A percentile compares a stretch with the other conserved stretches of the same genome.
Evolutionary conservation across 192 early-diverging fungal species (phyloP).

Genomic region (Entomortierella parvispora): DNA sequence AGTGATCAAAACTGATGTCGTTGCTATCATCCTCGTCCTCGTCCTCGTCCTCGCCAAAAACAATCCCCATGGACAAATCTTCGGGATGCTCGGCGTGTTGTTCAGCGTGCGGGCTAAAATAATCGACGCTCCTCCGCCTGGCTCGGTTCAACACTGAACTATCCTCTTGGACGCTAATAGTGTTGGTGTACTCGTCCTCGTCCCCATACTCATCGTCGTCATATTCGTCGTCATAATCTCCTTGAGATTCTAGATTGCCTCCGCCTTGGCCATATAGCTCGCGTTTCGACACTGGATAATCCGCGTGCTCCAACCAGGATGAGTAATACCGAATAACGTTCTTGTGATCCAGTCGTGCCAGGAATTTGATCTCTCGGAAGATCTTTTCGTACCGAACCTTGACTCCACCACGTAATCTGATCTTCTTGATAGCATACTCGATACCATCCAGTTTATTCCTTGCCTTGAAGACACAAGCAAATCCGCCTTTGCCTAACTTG

Average conservation of each 20-base stretch:
- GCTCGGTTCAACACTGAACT: background rate
- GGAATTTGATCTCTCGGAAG: slow-evolving; percentile 90
- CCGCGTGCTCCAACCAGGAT: slow-evolving; percentile 87
- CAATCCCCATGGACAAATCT: slow-evolving; percentile 46
- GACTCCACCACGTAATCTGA: slow-evolving; percentile 66
- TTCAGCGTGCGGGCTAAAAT: slow-evolving; percentile 33
- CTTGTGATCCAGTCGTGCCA: slow-evolving; percentile 84
- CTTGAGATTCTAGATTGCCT: slow-evolving; percentile 39
- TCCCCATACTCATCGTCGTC: slow-evolving; percentile 51
- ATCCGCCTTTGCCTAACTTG: slow-evolving; percentile 90
- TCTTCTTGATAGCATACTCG: slow-evolving; percentile 92
- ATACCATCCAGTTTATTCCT: slow-evolving; percentile 89
- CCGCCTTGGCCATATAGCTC: slow-evolving; percentile 19
- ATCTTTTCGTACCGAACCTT: slow-evolving; percentile 74
- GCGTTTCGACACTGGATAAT: slow-evolving; percentile 35
- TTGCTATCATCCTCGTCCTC: slow-evolving; percentile 8
- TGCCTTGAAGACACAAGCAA: slow-evolving; percentile 87
- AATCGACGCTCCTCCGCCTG: slow-evolving; percentile 26
- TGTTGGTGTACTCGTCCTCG: slow-evolving; percentile 50
- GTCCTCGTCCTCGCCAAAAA: slow-evolving; percentile 33
- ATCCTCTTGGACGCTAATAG: slow-evolving; percentile 15
- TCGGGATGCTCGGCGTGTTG: slow-evolving; percentile 20
- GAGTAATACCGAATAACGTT: slow-evolving; percentile 95
- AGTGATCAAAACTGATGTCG: slow-evolving; percentile 19
- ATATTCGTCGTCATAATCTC: slow-evolving; percentile 44